phyloP scores from a whole-genome alignment of 1,284 basidiomycete species.

The Austropuccinia psidii region DNA sequence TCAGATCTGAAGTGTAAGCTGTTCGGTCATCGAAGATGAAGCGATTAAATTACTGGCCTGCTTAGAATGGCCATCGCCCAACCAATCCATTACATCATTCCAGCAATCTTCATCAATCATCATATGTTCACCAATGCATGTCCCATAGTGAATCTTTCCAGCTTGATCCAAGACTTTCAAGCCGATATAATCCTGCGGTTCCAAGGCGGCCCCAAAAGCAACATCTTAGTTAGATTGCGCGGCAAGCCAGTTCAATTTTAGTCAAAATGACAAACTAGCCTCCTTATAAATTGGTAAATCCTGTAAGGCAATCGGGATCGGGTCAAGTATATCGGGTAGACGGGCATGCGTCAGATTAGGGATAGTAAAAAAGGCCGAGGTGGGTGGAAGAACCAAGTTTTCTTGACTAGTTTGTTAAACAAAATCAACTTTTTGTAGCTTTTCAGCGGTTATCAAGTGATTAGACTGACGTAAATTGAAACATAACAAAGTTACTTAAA shows the following conservation, averaged over 20 bases:
- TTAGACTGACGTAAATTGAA: constrained; percentile 42
- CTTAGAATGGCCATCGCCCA: constrained; percentile 8
- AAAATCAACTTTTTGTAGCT: neutral
- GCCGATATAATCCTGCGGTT: constrained; percentile 28
- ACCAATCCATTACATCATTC: constrained; percentile 29
- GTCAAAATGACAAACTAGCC: neutral
- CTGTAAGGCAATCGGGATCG: constrained; percentile 18
- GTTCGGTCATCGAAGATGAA: no score
- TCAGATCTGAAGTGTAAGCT: no score
- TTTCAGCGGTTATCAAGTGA: neutral
- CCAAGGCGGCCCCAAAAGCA: no score
- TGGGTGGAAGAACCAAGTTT: constrained; percentile 9
- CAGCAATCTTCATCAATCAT: constrained; percentile 22
- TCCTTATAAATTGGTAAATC: constrained; percentile 30
- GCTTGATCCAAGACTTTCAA: constrained; percentile 12
- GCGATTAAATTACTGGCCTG: no score
- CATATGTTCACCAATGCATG: constrained; percentile 28
- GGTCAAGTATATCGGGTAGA: neutral
- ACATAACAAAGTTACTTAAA: constrained; percentile 47
- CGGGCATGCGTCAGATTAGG: constrained; percentile 1
- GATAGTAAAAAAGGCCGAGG: constrained; percentile 27
- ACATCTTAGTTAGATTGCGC: no score
- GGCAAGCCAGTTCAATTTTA: no score
- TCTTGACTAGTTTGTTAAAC: neutral
- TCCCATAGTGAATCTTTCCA: constrained; percentile 28